These are phyloP conservation scores for Mortierella sp. DNA, from an alignment of 371 early-diverging fungal genomes.

Conservation along the genomic window DNA sequence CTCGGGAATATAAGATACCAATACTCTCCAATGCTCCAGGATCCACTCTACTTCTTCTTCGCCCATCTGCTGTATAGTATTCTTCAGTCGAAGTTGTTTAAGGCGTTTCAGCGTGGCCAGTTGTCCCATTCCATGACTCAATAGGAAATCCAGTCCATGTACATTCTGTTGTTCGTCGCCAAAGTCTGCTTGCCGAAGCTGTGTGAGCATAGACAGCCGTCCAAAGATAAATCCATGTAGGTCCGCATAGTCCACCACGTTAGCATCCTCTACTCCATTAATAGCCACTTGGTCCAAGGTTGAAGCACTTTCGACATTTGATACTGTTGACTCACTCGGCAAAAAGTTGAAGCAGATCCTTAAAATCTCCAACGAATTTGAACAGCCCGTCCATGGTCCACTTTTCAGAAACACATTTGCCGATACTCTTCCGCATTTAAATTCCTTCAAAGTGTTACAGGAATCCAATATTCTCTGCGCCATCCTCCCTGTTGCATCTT, in stretches of 20 bases:
- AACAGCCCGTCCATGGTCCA: background rate
- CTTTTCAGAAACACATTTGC: background rate
- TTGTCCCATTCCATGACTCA: background rate
- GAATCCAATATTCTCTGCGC: background rate
- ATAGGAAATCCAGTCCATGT: background rate
- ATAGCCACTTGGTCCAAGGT: too few species aligned
- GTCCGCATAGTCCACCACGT: too few species aligned
- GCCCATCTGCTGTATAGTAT: background rate
- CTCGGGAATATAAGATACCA: too few species aligned
- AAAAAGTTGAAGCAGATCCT: background rate
- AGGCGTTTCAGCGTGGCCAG: background rate
- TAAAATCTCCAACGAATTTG: background rate
- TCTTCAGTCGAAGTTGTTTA: background rate
- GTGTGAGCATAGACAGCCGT: background rate
- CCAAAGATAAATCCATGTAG: background rate
- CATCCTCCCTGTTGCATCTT: background rate
- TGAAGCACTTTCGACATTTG: too few species aligned
- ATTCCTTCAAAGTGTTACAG: background rate
- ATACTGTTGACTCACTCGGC: background rate
- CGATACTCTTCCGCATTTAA: background rate
- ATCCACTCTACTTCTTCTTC: background rate
- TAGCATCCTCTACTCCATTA: too few species aligned
- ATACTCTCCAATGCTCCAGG: background rate
- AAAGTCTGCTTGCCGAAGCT: background rate
- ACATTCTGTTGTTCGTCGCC: background rate